phyloP scores from a whole-genome alignment of 1,139 yeast genomes.

The Candida pseudoviswanathii region DNA sequence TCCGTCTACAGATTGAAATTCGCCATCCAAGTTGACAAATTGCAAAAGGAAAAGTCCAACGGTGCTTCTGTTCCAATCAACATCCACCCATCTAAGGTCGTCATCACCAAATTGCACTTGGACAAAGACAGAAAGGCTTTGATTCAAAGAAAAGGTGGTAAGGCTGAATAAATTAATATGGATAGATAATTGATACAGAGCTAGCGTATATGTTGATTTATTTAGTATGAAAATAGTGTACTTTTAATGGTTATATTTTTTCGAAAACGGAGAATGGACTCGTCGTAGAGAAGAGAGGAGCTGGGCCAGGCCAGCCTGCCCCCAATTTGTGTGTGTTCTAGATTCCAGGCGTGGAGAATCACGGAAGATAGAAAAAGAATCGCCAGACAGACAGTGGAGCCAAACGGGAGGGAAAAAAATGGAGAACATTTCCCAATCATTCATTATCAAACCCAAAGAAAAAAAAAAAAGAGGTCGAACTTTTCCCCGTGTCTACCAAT shows the following conservation, averaged over 20 bases:
- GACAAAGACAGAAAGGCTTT: constrained; percentile 99
- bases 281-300: too few relatives aligned
- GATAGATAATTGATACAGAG: not conserved
- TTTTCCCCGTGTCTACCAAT: too few relatives aligned
- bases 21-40: constrained; percentile 95
- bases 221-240: constrained; percentile 7
- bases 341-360: too few relatives aligned
- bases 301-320: too few relatives aligned
- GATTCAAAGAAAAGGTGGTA: constrained; percentile 60
- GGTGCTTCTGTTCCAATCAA: constrained; percentile 98
- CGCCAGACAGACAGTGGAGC: too few relatives aligned
- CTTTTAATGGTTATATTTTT: constrained; percentile 7
- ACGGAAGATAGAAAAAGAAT: too few relatives aligned
- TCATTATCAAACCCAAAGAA: too few relatives aligned
- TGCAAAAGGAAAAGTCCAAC: constrained; percentile 96
- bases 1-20: constrained; percentile 99
- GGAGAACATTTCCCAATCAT: too few relatives aligned
- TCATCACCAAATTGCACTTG: constrained; percentile 96
- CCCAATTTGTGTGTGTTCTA: too few relatives aligned
- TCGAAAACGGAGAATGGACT: constrained; percentile 2
- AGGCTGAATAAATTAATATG: constrained; percentile 33
- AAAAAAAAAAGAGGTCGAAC: too few relatives aligned
- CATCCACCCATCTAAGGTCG: constrained; percentile 99
- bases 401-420: too few relatives aligned
- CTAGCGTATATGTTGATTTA: constrained; percentile 4